Evolutionary conservation across 306 rosid species (phyloP).

Genomic region (Rosa persica): DNA sequence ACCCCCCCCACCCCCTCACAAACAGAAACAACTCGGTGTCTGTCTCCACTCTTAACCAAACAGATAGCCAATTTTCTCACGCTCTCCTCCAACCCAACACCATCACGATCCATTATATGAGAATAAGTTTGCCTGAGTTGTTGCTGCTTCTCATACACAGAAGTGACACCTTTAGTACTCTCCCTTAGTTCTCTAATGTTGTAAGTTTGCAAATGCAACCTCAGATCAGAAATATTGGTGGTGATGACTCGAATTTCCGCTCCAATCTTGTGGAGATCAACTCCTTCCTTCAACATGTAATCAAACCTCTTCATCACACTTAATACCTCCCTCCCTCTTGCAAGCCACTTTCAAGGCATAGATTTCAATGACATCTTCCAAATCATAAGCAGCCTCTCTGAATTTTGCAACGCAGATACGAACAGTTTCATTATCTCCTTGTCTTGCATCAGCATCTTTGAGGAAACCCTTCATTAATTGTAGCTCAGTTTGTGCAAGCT

Average conservation of each 20-base stretch:
- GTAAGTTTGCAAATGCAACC: neutral
- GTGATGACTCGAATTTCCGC: conserved; percentile 20
- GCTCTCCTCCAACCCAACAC: conserved; percentile 44
- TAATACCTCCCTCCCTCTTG: neutral
- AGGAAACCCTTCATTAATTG: neutral
- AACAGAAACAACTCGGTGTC: conserved; percentile 30
- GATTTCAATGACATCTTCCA: conserved; percentile 37
- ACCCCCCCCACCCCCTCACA: conserved; percentile 63
- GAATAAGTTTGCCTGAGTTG: conserved; percentile 44
- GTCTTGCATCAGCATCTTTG: conserved; percentile 5
- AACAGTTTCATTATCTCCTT: conserved; percentile 1
- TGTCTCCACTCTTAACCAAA: conserved; percentile 26
- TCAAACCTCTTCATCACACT: conserved; percentile 29
- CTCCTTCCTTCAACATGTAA: neutral
- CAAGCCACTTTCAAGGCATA: conserved; percentile 15
- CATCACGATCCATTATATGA: conserved; percentile 41
- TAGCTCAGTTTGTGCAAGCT: conserved; percentile 7
- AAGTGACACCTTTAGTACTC: neutral
- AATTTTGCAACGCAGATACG: neutral
- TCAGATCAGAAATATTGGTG: conserved; percentile 24
- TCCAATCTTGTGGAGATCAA: conserved; percentile 5
- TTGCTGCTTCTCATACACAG: conserved; percentile 20
- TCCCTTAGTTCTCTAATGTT: neutral
- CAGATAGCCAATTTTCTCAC: conserved; percentile 22
- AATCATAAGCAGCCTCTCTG: conserved; percentile 12